Percentiles rank a stretch among this genome's conserved stretches.
Evolutionary conservation across 148 eudicot species (phyloP).

Genomic region (Selenicereus undatus): DNA sequence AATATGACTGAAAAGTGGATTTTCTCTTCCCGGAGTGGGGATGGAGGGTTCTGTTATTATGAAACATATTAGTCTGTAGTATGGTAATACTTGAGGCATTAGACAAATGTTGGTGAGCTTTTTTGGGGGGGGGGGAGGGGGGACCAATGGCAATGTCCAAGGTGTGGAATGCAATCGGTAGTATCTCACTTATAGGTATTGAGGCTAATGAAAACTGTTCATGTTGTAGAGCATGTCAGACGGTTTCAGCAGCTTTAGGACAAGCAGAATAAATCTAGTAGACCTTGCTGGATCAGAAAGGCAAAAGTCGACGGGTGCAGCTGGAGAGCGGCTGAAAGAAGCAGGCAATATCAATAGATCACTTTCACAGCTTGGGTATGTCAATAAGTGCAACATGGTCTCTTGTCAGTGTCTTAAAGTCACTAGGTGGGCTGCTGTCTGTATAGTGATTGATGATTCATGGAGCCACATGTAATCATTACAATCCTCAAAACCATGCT

Average conservation of each 20-base stretch:
- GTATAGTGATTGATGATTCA: neutral
- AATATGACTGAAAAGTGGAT: neutral
- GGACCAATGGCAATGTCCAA: neutral
- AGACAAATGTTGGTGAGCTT: neutral
- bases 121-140: neutral
- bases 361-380: conserved; percentile 96
- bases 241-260: conserved; percentile 77
- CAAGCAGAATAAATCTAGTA: conserved; percentile 88
- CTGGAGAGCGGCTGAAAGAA: conserved; percentile 97
- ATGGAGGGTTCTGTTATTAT: neutral
- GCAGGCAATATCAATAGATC: conserved; percentile 96
- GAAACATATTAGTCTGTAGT: neutral
- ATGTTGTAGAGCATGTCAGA: conserved; percentile 61
- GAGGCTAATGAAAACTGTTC: conserved; percentile 17
- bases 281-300: conserved; percentile 99
- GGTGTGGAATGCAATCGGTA: neutral
- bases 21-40: neutral
- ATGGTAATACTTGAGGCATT: neutral
- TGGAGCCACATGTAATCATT: neutral
- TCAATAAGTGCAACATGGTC: neutral
- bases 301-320: conserved; percentile 94
- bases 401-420: neutral
- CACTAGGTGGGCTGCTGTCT: neutral
- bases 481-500: neutral
- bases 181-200: conserved; percentile 7